These are phyloP conservation scores for Penicillium robsamsonii DNA, from an alignment of 495 filamentous ascomycete species.

Conservation along the genomic window DNA sequence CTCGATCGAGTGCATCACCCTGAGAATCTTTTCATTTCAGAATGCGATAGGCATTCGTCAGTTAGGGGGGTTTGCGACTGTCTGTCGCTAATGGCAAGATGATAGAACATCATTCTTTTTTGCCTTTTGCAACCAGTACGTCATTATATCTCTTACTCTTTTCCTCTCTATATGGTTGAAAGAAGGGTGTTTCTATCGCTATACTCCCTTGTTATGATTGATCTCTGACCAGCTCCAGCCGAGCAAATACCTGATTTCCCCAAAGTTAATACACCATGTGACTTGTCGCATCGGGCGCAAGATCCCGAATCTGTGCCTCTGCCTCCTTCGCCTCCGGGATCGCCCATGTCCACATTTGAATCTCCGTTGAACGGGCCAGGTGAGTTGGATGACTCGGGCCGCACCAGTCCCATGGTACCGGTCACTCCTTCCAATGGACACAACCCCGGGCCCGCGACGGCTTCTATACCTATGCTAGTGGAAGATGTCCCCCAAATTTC, in stretches of 20 bases:
- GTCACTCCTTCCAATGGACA: slow-evolving; percentile 24
- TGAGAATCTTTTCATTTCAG: slow-evolving; percentile 21
- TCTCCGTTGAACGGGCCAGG: slow-evolving; percentile 25
- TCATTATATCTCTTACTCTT: slow-evolving; percentile 2
- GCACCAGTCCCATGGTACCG: slow-evolving; percentile 35
- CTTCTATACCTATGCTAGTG: not conserved
- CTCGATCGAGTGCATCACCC: slow-evolving; percentile 21
- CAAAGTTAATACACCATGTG: slow-evolving; percentile 30
- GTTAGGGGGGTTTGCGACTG: slow-evolving; percentile 30
- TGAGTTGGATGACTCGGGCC: slow-evolving; percentile 45
- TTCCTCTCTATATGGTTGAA: not conserved
- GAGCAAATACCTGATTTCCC: slow-evolving; percentile 29
- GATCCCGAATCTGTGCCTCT: slow-evolving; percentile 29
- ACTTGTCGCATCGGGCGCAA: slow-evolving; percentile 24
- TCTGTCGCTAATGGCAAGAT: slow-evolving; percentile 33
- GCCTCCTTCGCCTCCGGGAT: slow-evolving; percentile 28
- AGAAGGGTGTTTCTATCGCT: slow-evolving; percentile 9
- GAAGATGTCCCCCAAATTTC: slow-evolving; percentile 32
- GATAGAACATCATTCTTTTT: slow-evolving; percentile 38
- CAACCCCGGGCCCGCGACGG: slow-evolving; percentile 16
- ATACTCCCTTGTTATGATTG: slow-evolving; percentile 10
- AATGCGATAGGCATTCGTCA: slow-evolving; percentile 31
- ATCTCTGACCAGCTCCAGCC: slow-evolving; percentile 31
- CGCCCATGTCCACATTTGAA: slow-evolving; percentile 14
- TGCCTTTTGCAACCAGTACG: slow-evolving; percentile 41